Conservation (phyloP, 1,139 yeast species). For the Sugiyamaella sp. region DNA sequence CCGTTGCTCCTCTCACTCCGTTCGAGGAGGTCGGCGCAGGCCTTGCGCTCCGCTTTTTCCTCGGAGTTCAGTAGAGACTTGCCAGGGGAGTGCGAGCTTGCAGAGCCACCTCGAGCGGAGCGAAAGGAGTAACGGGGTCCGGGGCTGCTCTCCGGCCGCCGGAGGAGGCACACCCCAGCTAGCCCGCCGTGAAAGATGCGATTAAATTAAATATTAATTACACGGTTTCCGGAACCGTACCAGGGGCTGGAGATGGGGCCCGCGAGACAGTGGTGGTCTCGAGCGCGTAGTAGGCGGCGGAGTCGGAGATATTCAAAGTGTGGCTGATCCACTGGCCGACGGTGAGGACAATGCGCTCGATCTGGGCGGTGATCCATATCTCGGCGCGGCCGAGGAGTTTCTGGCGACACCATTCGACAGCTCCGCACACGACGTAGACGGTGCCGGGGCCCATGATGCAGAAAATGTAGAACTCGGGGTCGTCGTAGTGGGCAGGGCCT, state of each 20-base stretch:
- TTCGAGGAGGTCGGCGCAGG: neutral
- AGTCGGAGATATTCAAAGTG: neutral
- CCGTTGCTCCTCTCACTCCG: neutral
- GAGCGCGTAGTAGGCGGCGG: conserved; percentile 7
- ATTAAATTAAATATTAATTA: neutral
- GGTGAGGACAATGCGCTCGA: neutral
- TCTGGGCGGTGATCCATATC: neutral
- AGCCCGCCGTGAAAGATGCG: neutral
- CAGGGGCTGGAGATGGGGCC: neutral
- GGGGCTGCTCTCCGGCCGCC: conserved; percentile 1
- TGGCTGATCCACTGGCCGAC: conserved; percentile 7
- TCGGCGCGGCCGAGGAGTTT: conserved; percentile 6
- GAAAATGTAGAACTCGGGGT: conserved; percentile 9
- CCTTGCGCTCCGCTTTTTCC: too few species aligned
- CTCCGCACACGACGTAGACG: conserved; percentile 14
- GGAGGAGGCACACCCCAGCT: neutral
- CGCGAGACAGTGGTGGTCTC: neutral
- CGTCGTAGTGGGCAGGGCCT: conserved; percentile 11
- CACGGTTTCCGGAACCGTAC: neutral
- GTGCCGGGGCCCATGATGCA: conserved; percentile 10
- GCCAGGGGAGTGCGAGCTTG: neutral
- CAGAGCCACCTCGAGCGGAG: neutral
- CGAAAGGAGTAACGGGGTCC: neutral
- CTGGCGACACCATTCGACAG: conserved; percentile 13
- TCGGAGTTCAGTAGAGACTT: too few species aligned